Conservation (phyloP, 2,329 filamentous ascomycete species). For the Davidsoniella eucalypti region DNA sequence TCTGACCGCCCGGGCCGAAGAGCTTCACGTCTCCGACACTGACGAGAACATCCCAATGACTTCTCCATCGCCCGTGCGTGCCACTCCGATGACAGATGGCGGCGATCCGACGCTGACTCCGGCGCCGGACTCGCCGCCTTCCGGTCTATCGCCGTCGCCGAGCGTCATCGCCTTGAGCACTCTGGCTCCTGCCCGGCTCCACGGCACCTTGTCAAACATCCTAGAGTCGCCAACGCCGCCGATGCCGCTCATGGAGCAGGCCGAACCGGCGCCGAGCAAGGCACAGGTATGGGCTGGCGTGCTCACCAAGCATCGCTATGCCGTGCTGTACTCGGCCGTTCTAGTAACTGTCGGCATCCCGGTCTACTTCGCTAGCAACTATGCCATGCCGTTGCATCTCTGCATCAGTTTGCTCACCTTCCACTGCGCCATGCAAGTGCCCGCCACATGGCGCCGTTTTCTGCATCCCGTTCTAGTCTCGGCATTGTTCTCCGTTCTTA, state of each 20-base stretch:
- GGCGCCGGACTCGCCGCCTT: conserved; percentile 4
- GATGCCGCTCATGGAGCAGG: conserved; percentile 21
- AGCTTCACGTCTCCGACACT: conserved; percentile 21
- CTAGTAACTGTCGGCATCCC: conserved; percentile 37
- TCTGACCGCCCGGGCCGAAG: conserved; percentile 33
- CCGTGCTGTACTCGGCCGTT: conserved; percentile 26
- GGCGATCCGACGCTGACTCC: conserved; percentile 1
- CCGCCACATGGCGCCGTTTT: conserved; percentile 31
- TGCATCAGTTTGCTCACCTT: conserved; percentile 35
- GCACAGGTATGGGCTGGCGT: conserved; percentile 33
- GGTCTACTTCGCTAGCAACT: conserved; percentile 34
- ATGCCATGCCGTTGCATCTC: conserved; percentile 33
- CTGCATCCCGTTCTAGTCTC: conserved; percentile 43
- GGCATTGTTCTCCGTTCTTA: conserved; percentile 34
- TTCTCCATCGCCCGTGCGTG: conserved; percentile 13
- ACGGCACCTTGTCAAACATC: not conserved
- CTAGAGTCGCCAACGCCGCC: conserved; percentile 5
- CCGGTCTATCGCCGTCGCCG: conserved; percentile 13
- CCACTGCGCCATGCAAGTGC: conserved; percentile 31
- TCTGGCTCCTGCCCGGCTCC: conserved; percentile 16
- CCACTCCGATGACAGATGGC: not conserved
- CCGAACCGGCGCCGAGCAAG: conserved; percentile 27
- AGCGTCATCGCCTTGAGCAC: conserved; percentile 16
- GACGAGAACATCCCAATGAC: conserved; percentile 32
- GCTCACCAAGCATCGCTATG: conserved; percentile 29